Evolutionary conservation across 2,329 filamentous ascomycete species (phyloP).

Genomic region (Tolypocladium capitatum): DNA sequence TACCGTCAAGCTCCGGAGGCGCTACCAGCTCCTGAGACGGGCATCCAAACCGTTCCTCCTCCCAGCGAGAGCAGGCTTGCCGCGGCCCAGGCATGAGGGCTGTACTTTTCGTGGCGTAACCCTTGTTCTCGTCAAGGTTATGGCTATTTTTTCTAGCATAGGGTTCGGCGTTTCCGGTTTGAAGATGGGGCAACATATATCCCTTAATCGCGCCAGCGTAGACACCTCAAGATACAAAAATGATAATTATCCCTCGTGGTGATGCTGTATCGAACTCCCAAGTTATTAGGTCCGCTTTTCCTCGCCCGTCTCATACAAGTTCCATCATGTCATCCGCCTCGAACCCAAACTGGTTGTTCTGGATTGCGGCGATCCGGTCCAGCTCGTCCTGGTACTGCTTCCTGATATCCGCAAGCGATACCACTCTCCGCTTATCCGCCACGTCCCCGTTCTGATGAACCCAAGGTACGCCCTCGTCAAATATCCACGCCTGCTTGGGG

Average conservation of each 20-base stretch:
- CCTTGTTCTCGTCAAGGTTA: constrained; percentile 5
- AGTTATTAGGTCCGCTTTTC: constrained; percentile 15
- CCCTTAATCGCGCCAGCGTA: constrained; percentile 5
- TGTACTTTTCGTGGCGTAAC: background rate
- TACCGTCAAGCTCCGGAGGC: constrained; percentile 66
- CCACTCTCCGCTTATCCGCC: constrained; percentile 52
- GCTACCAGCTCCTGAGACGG: constrained; percentile 17
- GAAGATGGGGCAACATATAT: background rate
- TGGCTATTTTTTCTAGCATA: constrained; percentile 22
- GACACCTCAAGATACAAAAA: constrained; percentile 8
- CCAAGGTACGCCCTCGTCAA: constrained; percentile 20
- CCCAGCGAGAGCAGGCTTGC: constrained; percentile 34
- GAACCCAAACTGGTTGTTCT: constrained; percentile 81
- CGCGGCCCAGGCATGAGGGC: constrained; percentile 16
- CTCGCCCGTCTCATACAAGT: constrained; percentile 21
- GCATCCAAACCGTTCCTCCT: constrained; percentile 25
- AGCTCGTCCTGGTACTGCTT: constrained; percentile 84
- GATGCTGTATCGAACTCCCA: constrained; percentile 13
- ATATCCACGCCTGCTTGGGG: constrained; percentile 68
- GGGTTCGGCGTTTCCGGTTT: constrained; percentile 23
- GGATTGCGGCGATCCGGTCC: constrained; percentile 75
- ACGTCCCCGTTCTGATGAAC: constrained; percentile 10
- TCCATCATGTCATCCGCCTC: constrained; percentile 41
- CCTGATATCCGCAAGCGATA: constrained; percentile 75
- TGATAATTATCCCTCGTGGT: constrained; percentile 13